Conservation (phyloP, 202 grass and related monocot genomes). For the Elaeis oleifera region DNA sequence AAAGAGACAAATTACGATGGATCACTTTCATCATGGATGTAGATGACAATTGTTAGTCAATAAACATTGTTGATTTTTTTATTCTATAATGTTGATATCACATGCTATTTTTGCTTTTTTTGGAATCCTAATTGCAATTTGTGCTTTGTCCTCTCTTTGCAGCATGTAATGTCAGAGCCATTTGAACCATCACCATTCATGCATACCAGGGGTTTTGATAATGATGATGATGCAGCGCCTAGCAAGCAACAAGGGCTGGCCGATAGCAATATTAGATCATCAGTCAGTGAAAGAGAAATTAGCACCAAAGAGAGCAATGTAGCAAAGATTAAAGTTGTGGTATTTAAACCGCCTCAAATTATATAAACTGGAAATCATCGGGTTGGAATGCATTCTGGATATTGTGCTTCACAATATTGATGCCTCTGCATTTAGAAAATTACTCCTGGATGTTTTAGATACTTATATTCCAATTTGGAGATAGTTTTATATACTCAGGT, state of each 20-base stretch:
- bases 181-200: conserved; percentile 92
- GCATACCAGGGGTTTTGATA: conserved; percentile 58
- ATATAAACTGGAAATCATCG: not conserved
- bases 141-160: conserved; percentile 24
- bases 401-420: too few relatives aligned
- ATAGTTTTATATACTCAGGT: too few relatives aligned
- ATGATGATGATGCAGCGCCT: conserved; percentile 54
- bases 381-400: not conserved
- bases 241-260: conserved; percentile 44
- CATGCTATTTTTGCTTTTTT: too few relatives aligned
- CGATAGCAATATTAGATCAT: conserved; percentile 46
- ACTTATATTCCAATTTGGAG: too few relatives aligned
- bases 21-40: too few relatives aligned
- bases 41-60: too few relatives aligned
- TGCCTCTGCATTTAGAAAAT: too few relatives aligned
- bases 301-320: conserved; percentile 71
- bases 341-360: conserved; percentile 29
- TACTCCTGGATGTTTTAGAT: too few relatives aligned
- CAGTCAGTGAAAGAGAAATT: conserved; percentile 57
- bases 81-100: too few relatives aligned
- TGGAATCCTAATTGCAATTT: conserved; percentile 9
- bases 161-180: conserved; percentile 70
- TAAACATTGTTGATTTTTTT: too few relatives aligned
- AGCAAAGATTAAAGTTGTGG: conserved; percentile 99
- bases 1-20: too few relatives aligned